Conservation (phyloP, 257 asterid species). For the Plantago elongata region DNA sequence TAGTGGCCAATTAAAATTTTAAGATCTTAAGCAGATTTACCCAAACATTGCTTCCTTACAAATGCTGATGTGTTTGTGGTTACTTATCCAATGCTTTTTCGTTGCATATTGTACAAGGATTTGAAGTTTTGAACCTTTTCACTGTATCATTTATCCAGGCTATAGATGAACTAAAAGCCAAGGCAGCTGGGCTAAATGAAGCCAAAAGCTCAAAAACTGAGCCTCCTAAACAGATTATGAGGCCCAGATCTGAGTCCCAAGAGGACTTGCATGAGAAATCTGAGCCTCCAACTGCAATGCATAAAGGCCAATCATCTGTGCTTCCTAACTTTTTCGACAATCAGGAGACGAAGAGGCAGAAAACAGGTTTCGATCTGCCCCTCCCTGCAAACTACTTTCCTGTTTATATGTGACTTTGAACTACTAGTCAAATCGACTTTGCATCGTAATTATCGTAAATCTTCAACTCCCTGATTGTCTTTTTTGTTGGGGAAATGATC, state of each 20-base stretch:
- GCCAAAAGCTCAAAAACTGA: conserved; percentile 32
- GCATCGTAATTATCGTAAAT: no score
- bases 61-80: conserved; percentile 3
- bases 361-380: conserved; percentile 40
- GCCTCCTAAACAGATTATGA: conserved; percentile 35
- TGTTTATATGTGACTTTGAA: background rate
- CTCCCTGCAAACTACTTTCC: conserved; percentile 12
- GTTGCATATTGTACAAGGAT: conserved; percentile 9
- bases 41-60: no score
- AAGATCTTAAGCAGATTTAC: no score
- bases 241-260: conserved; percentile 32
- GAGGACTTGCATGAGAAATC: conserved; percentile 33
- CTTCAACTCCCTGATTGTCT: no score
- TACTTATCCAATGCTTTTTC: background rate
- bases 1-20: no score
- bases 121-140: conserved; percentile 4
- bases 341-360: conserved; percentile 59
- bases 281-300: conserved; percentile 41
- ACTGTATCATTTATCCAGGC: conserved; percentile 46
- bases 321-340: conserved; percentile 79
- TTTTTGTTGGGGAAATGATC: no score
- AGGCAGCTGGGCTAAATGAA: conserved; percentile 41
- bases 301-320: conserved; percentile 41
- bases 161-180: conserved; percentile 61
- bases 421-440: no score